Evolutionary conservation across 208 protist species (phyloP), one percentile per base, ranked within the genome.

Genomic region (Leishmania amazonensis): DNA sequence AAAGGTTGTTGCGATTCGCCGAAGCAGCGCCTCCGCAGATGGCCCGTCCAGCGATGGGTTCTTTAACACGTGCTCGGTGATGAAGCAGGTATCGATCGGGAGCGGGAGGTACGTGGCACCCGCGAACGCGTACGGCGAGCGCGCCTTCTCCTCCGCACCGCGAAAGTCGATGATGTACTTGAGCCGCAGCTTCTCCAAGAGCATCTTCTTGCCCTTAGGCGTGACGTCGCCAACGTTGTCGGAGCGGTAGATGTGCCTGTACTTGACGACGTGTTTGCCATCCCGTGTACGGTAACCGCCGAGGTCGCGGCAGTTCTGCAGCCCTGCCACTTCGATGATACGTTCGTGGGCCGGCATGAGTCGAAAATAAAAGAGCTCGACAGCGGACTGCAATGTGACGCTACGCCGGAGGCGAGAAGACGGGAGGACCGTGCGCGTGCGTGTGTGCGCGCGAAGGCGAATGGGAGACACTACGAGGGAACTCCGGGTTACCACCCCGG

Each of bases 261-360:
- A 87, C 49, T 76, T 76, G 19, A 88, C 81, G 35, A 76, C 73
- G 45, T 70, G 67, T 53, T 67, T 78, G 31, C 87, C 83, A n/a
- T 86, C 84, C 3, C 19, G 45, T 3, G 86, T 90, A 47, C 47
- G 62, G 73, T 90, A 92, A 15, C 89, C 89, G 60, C 89, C 87
- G 40, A 89, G 68, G 60, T 92, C 89, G n/a, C 89, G 86, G 65
- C 83, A 90, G 81, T 90, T 90, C 40, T 75, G 57, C 73, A 85
- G 71, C 24, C 79, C 79, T 8, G 40, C 51, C 1, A 84, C 79
- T 5, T 54, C 31, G 15, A 85, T 75, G 15, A 83, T 54, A 38
- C 79, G 84, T 17, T 83, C 70, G 60, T 78, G 80, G 0, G 47
- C 24, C 70, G 75, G 64, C 53, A 81, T 71, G 42, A 38, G 54